A percentile compares a stretch with the other conserved stretches of the same genome.
Evolutionary conservation across 202 grass and related monocot genomes (phyloP).

Genomic region (Musa balbisiana): DNA sequence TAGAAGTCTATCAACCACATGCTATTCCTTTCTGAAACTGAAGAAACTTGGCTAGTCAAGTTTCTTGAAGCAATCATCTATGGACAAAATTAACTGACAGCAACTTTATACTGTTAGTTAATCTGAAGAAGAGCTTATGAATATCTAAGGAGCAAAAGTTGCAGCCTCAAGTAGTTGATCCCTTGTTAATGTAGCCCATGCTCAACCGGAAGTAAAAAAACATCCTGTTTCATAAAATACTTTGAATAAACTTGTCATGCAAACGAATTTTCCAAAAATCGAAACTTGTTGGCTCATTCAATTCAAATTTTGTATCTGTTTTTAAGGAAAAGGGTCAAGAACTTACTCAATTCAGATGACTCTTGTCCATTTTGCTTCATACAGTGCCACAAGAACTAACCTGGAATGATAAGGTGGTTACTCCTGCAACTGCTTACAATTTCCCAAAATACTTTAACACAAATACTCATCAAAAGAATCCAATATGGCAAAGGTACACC

Average conservation of each 20-base stretch:
- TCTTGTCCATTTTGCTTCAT: slow-evolving; percentile 77
- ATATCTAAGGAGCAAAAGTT: background rate
- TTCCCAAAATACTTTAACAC: background rate
- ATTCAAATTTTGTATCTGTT: background rate
- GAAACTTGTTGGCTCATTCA: background rate
- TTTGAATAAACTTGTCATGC: too few relatives aligned
- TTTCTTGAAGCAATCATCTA: background rate
- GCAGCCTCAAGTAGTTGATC: too few relatives aligned
- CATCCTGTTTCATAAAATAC: too few relatives aligned
- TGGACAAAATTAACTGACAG: too few relatives aligned
- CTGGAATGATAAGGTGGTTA: background rate
- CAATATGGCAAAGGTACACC: slow-evolving; percentile 29
- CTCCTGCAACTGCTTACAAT: background rate
- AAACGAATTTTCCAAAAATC: background rate
- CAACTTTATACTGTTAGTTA: background rate
- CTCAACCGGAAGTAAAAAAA: too few relatives aligned
- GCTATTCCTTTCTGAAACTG: too few relatives aligned
- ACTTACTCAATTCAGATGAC: slow-evolving; percentile 83
- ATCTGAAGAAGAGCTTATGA: background rate
- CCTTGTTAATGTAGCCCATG: too few relatives aligned
- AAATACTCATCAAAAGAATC: background rate
- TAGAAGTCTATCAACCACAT: too few relatives aligned
- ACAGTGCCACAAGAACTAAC: slow-evolving; percentile 80
- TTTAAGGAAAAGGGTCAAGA: slow-evolving; percentile 9
- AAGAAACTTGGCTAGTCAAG: too few relatives aligned